Evolutionary conservation across 2,329 filamentous ascomycete species (phyloP).

Genomic region (Alternaria viburni): DNA sequence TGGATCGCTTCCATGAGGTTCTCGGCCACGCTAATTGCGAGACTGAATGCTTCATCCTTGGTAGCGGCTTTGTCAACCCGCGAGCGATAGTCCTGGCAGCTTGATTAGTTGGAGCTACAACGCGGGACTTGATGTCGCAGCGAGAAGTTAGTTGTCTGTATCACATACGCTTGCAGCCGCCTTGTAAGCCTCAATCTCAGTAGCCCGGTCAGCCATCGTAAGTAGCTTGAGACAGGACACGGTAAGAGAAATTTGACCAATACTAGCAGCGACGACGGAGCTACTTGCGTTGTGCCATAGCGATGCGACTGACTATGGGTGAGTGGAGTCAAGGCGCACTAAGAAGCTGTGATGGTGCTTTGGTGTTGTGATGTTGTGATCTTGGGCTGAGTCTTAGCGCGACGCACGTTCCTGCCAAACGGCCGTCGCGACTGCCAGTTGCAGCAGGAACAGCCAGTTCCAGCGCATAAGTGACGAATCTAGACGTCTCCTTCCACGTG

Average conservation of each 20-base stretch:
- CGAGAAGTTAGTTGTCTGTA: constrained; percentile 18
- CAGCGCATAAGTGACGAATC: neutral
- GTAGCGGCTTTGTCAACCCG: constrained; percentile 58
- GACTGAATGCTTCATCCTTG: constrained; percentile 70
- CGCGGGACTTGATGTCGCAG: neutral
- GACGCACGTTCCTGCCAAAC: constrained; percentile 24
- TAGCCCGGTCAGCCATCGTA: constrained; percentile 36
- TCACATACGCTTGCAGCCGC: constrained; percentile 44
- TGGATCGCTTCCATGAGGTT: constrained; percentile 78
- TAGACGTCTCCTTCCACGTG: neutral
- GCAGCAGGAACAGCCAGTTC: neutral
- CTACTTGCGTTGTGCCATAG: constrained; percentile 10
- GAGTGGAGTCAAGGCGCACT: neutral
- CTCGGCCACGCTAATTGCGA: constrained; percentile 79
- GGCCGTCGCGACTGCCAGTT: constrained; percentile 6
- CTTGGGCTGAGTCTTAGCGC: constrained; percentile 14
- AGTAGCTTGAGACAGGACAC: neutral
- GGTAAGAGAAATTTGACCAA: neutral
- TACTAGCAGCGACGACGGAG: neutral
- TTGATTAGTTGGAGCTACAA: constrained; percentile 23
- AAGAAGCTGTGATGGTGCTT: neutral
- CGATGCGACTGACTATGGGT: constrained; percentile 4
- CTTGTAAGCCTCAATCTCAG: constrained; percentile 38
- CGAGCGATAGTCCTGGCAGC: constrained; percentile 38
- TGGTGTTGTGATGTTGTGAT: constrained; percentile 29